Percentiles rank a stretch among this genome's conserved stretches.
Conservation (phyloP, 2,329 filamentous ascomycete genomes). For the Fonsecaea multimorphosa region DNA sequence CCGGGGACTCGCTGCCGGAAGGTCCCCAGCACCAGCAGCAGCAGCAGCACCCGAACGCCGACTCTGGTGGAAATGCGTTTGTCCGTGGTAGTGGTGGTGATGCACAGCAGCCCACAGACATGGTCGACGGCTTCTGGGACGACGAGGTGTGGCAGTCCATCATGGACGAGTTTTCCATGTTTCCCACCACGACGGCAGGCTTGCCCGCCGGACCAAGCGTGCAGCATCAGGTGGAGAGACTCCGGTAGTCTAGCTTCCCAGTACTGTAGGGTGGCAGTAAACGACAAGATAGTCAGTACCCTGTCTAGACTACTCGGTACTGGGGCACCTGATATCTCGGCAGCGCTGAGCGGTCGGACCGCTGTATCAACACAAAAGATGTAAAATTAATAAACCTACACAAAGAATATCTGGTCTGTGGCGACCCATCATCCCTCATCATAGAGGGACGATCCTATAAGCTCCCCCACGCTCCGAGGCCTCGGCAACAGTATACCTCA, state of each 20-base stretch:
- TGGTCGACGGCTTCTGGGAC: conserved; percentile 5
- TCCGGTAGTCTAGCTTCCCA: background rate
- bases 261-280: no score
- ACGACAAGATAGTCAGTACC: no score
- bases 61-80: background rate
- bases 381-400: background rate
- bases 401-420: background rate
- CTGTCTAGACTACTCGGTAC: no score
- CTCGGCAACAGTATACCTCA: background rate
- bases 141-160: conserved; percentile 25
- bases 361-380: background rate
- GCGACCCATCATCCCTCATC: background rate
- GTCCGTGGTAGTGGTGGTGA: background rate
- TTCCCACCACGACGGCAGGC: conserved; percentile 16
- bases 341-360: no score
- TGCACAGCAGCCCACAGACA: conserved; percentile 4
- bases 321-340: no score
- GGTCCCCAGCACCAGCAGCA: no score
- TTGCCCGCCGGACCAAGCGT: conserved; percentile 7
- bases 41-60: background rate
- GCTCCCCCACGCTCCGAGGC: background rate
- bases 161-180: conserved; percentile 24
- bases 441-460: background rate
- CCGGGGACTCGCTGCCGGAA: no score
- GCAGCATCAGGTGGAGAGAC: background rate